These are phyloP conservation scores for Geotrichum bryndzae DNA, from an alignment of 1,139 yeast species.

Conservation along the genomic window DNA sequence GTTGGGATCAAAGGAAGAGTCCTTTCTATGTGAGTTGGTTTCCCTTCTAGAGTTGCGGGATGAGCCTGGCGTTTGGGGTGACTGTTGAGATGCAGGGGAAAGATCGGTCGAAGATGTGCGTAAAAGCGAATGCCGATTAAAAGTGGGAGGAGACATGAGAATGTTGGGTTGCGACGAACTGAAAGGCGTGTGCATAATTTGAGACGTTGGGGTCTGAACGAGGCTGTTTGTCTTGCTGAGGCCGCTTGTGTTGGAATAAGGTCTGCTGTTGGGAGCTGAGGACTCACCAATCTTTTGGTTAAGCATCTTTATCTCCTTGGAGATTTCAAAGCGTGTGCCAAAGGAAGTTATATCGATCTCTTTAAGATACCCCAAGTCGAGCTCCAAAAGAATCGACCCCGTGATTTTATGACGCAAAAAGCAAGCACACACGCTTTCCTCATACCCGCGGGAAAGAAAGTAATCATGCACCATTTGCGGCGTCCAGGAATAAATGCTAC, in stretches of 20 bases:
- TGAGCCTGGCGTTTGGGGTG: neutral
- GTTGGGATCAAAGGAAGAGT: slow-evolving; percentile 27
- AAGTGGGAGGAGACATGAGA: slow-evolving; percentile 14
- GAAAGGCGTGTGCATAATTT: neutral
- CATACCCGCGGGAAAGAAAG: slow-evolving; percentile 70
- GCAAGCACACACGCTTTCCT: slow-evolving; percentile 62
- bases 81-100: slow-evolving; percentile 2
- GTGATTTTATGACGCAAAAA: slow-evolving; percentile 85
- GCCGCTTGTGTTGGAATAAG: slow-evolving; percentile 3
- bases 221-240: slow-evolving; percentile 8
- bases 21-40: slow-evolving; percentile 15
- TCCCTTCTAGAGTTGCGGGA: neutral
- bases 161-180: slow-evolving; percentile 1
- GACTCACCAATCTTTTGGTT: slow-evolving; percentile 20
- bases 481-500: slow-evolving; percentile 51
- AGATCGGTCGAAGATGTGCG: slow-evolving; percentile 6
- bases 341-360: slow-evolving; percentile 88
- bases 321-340: slow-evolving; percentile 90
- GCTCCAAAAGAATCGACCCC: slow-evolving; percentile 75
- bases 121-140: slow-evolving; percentile 15
- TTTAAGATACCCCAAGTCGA: slow-evolving; percentile 79
- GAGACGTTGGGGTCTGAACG: neutral
- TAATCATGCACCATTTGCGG: slow-evolving; percentile 80
- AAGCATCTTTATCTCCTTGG: slow-evolving; percentile 78
- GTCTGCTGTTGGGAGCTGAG: neutral